A percentile compares a stretch with the other conserved stretches of the same genome.
Conservation (phyloP, 2,329 filamentous ascomycete species). For the Hypoxylon rubiginosum region DNA sequence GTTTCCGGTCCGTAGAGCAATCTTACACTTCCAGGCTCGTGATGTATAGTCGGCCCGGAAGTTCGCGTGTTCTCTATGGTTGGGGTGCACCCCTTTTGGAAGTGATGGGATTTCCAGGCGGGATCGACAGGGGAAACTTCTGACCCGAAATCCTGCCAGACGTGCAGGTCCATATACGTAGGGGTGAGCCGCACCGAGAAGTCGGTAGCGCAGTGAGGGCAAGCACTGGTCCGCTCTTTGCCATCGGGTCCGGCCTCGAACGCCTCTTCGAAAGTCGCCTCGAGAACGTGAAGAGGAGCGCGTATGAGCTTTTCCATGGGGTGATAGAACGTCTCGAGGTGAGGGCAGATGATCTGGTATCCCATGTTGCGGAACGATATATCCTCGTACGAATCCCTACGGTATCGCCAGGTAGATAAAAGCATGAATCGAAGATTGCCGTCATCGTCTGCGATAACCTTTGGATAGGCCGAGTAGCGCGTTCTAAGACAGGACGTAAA, state of each 20-base stretch:
- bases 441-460: not conserved
- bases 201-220: slow-evolving; percentile 19
- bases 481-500: not conserved
- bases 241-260: not conserved
- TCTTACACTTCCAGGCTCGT: not conserved
- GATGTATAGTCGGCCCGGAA: not conserved
- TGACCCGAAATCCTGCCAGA: slow-evolving; percentile 21
- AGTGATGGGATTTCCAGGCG: slow-evolving; percentile 8
- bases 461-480: slow-evolving; percentile 12
- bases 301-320: not conserved
- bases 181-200: not conserved
- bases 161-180: not conserved
- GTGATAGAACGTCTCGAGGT: not conserved
- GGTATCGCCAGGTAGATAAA: slow-evolving; percentile 2
- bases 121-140: slow-evolving; percentile 20
- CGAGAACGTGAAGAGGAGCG: not conserved
- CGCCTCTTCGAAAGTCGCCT: not conserved
- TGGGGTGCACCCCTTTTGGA: not conserved
- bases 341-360: slow-evolving; percentile 18
- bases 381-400: not conserved
- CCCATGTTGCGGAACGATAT: slow-evolving; percentile 11
- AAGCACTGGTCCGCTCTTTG: not conserved
- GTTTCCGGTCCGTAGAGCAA: not conserved
- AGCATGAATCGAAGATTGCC: slow-evolving; percentile 18
- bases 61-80: not conserved